Conservation (phyloP, 106 monocot genomes). For the Dendrobium officinale region DNA sequence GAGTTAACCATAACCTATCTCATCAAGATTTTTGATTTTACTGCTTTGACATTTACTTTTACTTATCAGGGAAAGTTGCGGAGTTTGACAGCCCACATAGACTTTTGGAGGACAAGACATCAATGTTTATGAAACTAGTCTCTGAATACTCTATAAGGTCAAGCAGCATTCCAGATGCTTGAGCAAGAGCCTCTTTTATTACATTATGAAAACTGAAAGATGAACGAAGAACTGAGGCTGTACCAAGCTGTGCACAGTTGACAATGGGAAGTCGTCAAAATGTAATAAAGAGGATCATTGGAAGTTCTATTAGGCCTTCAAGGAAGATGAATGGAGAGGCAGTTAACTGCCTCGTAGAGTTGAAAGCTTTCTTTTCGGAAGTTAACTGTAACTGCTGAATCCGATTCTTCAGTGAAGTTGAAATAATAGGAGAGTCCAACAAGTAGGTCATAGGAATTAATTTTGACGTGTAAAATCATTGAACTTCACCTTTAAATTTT, state of each 20-base stretch:
- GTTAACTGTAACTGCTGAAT: not conserved
- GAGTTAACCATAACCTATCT: too few species aligned
- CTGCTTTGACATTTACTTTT: not conserved
- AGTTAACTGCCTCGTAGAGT: not conserved
- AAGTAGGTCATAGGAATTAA: not conserved
- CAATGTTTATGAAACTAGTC: constrained; percentile 86
- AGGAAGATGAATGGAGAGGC: not conserved
- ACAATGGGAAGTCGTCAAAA: not conserved
- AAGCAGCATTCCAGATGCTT: constrained; percentile 34
- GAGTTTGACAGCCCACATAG: constrained; percentile 70
- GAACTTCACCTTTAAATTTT: not conserved
- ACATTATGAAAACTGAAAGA: not conserved
- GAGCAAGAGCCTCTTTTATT: constrained; percentile 10
- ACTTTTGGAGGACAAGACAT: constrained; percentile 74
- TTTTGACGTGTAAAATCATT: not conserved
- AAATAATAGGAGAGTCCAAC: not conserved
- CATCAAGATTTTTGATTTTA: not conserved
- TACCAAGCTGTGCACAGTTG: not conserved
- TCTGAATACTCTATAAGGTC: constrained; percentile 88
- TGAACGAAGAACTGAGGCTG: not conserved
- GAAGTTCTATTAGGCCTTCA: not conserved
- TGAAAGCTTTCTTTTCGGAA: not conserved
- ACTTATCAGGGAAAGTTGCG: constrained; percentile 62
- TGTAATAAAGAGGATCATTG: not conserved
- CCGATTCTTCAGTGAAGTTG: not conserved